Conservation (phyloP, 805 yeast species). For the Myxozyma neotropica region DNA sequence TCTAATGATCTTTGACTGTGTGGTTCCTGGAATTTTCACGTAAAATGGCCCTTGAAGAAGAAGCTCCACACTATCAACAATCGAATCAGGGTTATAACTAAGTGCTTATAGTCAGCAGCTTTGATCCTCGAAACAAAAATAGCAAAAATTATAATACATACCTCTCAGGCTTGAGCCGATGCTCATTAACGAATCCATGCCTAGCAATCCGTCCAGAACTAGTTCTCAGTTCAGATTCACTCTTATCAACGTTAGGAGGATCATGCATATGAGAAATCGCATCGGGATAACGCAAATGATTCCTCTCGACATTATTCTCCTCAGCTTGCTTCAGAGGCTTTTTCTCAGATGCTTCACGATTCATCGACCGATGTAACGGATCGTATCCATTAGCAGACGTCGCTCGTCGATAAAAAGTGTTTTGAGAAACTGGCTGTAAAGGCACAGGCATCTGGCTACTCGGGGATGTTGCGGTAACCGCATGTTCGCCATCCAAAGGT, state of each 20-base stretch:
- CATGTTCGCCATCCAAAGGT: too few relatives aligned
- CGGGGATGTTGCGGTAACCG: not conserved
- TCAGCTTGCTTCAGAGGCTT: not conserved
- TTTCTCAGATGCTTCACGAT: not conserved
- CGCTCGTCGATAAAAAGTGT: not conserved
- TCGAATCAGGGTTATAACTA: not conserved
- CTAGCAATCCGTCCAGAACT: too few relatives aligned
- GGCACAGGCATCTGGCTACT: not conserved
- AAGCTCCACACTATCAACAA: not conserved
- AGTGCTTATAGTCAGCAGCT: not conserved
- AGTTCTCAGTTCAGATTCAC: too few relatives aligned
- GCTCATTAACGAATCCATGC: too few relatives aligned
- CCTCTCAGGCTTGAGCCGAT: not conserved
- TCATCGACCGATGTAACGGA: not conserved
- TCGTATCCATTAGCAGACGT: not conserved
- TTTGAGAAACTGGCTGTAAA: not conserved
- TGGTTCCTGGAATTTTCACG: slow-evolving; percentile 29
- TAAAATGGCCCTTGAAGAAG: slow-evolving; percentile 26
- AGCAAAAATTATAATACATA: not conserved
- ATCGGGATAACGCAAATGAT: too few relatives aligned
- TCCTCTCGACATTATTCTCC: too few relatives aligned
- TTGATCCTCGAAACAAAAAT: too few relatives aligned
- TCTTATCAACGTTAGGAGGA: too few relatives aligned
- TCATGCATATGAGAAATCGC: too few relatives aligned
- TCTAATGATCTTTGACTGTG: slow-evolving; percentile 19